phyloP scores from a whole-genome alignment of 2,329 filamentous ascomycete species.

The Paecilomyces niveus region DNA sequence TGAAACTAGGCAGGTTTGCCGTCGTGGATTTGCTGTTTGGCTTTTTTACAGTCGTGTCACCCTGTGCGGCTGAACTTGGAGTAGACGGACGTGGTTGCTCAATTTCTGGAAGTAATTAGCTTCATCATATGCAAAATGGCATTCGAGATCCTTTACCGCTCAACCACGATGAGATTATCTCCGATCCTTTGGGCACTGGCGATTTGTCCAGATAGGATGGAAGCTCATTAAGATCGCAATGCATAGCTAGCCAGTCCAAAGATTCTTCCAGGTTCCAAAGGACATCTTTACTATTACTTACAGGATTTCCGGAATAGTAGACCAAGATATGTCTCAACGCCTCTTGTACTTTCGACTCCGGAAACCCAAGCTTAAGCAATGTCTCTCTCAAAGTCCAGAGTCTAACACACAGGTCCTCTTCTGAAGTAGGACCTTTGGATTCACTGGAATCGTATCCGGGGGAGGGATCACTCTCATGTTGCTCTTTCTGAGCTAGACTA shows the following conservation, averaged over 20 bases:
- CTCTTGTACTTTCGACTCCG: slow-evolving; percentile 54
- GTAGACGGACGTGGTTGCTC: slow-evolving; percentile 21
- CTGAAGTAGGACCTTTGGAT: slow-evolving; percentile 43
- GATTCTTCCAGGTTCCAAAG: slow-evolving; percentile 84
- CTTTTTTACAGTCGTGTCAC: slow-evolving; percentile 17
- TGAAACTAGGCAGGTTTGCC: slow-evolving; percentile 12
- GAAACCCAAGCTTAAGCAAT: slow-evolving; percentile 62
- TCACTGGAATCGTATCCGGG: slow-evolving; percentile 17
- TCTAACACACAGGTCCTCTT: slow-evolving; percentile 71
- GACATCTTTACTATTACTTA: slow-evolving; percentile 51
- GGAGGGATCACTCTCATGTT: slow-evolving; percentile 28
- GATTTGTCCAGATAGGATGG: slow-evolving; percentile 54
- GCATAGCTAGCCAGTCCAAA: slow-evolving; percentile 81
- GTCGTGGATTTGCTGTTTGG: slow-evolving; percentile 19
- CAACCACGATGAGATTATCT: slow-evolving; percentile 29
- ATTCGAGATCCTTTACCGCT: slow-evolving; percentile 19
- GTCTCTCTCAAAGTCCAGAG: slow-evolving; percentile 79
- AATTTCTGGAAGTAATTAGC: slow-evolving; percentile 24
- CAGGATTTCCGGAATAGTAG: slow-evolving; percentile 56
- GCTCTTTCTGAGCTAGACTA: slow-evolving; percentile 47
- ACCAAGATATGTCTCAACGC: slow-evolving; percentile 61
- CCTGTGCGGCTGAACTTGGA: slow-evolving; percentile 13
- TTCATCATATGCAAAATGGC: slow-evolving; percentile 4
- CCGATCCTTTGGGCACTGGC: slow-evolving; percentile 21
- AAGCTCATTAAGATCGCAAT: slow-evolving; percentile 62